Evolutionary conservation across 23 red algal species (phyloP).

Genomic region (Gracilaria domingensis): DNA sequence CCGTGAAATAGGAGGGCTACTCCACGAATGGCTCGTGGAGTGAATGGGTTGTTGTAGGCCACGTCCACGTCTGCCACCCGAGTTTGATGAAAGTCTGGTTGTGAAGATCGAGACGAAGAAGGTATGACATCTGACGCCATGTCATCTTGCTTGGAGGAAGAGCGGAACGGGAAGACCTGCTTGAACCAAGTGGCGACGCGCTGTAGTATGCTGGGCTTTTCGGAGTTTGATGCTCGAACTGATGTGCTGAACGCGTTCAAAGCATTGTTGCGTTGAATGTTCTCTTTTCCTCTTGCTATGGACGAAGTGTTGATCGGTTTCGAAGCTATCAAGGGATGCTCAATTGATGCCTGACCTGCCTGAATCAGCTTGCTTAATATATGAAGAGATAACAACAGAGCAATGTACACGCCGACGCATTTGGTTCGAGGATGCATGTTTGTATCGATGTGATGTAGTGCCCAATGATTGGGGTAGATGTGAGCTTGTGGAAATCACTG

Average conservation of each 20-base stretch:
- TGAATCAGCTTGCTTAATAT: neutral
- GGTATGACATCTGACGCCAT: neutral
- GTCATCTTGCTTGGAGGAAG: neutral
- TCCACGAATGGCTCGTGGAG: constrained; percentile 17
- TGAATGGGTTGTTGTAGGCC: constrained; percentile 54
- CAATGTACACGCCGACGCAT: neutral
- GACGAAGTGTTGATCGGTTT: neutral
- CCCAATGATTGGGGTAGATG: neutral
- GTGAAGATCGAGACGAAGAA: neutral
- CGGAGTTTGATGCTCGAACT: neutral
- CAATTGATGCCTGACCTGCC: neutral
- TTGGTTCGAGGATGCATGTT: constrained; percentile 27
- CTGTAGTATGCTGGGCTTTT: neutral
- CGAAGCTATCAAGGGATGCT: neutral
- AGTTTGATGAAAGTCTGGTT: neutral
- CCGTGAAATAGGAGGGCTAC: constrained; percentile 59
- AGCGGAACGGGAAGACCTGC: neutral
- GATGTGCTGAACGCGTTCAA: constrained; percentile 14
- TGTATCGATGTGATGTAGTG: neutral
- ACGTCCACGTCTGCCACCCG: constrained; percentile 41
- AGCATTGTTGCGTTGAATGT: neutral
- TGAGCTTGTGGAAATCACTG: neutral
- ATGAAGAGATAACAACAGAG: neutral
- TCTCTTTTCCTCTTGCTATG: neutral
- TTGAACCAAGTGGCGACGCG: constrained; percentile 18